These are phyloP conservation scores for Ogataea philodendri DNA, from an alignment of 805 yeast genomes.

Conservation along the genomic window DNA sequence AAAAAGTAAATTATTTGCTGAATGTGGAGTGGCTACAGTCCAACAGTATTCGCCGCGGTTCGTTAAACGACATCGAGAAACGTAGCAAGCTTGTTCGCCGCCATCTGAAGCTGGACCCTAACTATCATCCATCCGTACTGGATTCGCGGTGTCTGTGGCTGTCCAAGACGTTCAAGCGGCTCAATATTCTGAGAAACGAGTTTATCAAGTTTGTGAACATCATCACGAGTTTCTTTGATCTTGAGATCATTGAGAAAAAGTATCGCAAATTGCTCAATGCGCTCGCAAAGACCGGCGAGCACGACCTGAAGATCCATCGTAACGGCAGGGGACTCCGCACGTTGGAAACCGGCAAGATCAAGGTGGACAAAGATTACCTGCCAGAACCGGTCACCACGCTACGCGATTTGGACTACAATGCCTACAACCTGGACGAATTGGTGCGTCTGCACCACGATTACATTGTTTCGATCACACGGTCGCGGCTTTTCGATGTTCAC, in stretches of 20 bases:
- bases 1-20: conserved; percentile 56
- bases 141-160: conserved; percentile 24
- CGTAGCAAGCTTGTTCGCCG: conserved; percentile 15
- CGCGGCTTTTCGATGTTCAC: conserved; percentile 35
- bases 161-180: conserved; percentile 28
- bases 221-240: conserved; percentile 41
- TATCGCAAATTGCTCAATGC: conserved; percentile 28
- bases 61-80: conserved; percentile 20
- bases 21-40: conserved; percentile 46
- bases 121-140: conserved; percentile 11
- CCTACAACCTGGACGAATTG: conserved; percentile 51
- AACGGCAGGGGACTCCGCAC: conserved; percentile 20
- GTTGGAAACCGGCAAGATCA: conserved; percentile 15
- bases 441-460: conserved; percentile 35
- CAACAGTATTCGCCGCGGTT: conserved; percentile 32
- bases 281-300: conserved; percentile 18
- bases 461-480: conserved; percentile 37
- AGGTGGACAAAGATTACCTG: conserved; percentile 13
- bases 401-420: conserved; percentile 21
- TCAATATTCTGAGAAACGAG: conserved; percentile 39
- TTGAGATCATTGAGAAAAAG: conserved; percentile 46
- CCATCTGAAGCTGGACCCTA: conserved; percentile 10
- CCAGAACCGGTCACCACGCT: neutral
- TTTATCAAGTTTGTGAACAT: conserved; percentile 42
- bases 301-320: conserved; percentile 13